These are phyloP conservation scores for Silene latifolia DNA, from an alignment of 148 eudicot species.

Conservation along the genomic window DNA sequence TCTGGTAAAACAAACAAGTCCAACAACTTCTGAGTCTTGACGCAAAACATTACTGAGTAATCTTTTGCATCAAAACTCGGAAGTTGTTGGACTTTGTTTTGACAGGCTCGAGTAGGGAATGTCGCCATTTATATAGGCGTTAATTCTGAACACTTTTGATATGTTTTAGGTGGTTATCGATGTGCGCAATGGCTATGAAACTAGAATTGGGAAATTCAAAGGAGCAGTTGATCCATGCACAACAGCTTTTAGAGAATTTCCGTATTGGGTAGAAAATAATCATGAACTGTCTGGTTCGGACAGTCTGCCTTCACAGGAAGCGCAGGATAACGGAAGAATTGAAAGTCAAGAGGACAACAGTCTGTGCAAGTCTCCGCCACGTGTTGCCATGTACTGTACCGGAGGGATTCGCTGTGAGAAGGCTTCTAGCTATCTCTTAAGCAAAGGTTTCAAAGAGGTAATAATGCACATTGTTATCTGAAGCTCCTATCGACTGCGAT, in stretches of 20 bases:
- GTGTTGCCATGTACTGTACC: constrained; percentile 97
- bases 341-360: constrained; percentile 28
- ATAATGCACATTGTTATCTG: neutral
- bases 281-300: constrained; percentile 44
- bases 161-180: constrained; percentile 77
- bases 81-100: neutral
- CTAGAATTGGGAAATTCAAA: constrained; percentile 86
- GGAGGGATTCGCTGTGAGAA: constrained; percentile 98
- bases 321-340: constrained; percentile 24
- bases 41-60: no score
- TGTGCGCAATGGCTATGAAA: constrained; percentile 90
- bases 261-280: constrained; percentile 75
- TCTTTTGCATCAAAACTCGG: neutral
- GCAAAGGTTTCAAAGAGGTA: constrained; percentile 93
- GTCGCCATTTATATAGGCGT: neutral
- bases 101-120: constrained; percentile 4
- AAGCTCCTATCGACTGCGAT: neutral
- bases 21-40: no score
- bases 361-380: constrained; percentile 49
- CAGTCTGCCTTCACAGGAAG: constrained; percentile 31
- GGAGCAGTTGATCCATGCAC: constrained; percentile 94
- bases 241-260: constrained; percentile 82
- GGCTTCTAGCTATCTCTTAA: constrained; percentile 87
- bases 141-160: constrained; percentile 10
- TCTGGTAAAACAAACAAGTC: no score